Base-by-base conservation (phyloP, 306 rosid genomes). In the Vigna nakashimae region DNA sequence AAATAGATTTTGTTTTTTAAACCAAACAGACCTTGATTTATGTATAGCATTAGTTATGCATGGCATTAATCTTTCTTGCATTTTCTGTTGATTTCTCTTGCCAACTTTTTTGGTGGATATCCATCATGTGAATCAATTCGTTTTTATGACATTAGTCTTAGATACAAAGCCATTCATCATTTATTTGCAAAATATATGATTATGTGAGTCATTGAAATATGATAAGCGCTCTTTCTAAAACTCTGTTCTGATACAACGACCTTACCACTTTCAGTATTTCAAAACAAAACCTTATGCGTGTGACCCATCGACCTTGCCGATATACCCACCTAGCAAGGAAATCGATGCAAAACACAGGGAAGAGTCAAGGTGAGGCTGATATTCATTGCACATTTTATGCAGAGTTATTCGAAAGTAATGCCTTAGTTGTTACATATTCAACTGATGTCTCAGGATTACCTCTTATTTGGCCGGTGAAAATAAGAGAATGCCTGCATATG, bases 321-420 rank as follows among this genome's bases (percentile, higher is more conserved):
- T 60, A 24, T 94, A 94, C 77, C 96, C 94, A 63, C 97, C 97
- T 22, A 94, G 96, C 94, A 94, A 94, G 83, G 98, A 94, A 89
- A 94, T 94, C 40, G 97, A 94, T 66, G 98, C 97, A 7, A 94
- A 92, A 82, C 86, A 83, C 51, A 86, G 90, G 64, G 98, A 89
- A 77, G 98, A 90, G 71, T 84, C 94, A 66, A 90, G 97, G 98
- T 94, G 73, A 86, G 91, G 65, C 64, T 73, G 70, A 68, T 62
- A 43, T 69, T 82, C 60, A 30, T 20, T 65, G 18, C 51, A 65
- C 78, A 17, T 58, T 32, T 68, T 70, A 24, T 64, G 50, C 59
- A 69, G 59, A 78, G 66, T 66, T 73, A 48, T 45, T 63, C 9
- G 59, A 57, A 43, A 74, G 53, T 49, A 16, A 50, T 69, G 71